Base-by-base conservation (phyloP, 768 basidiomycete genomes). In the Lepiota venenata region DNA sequence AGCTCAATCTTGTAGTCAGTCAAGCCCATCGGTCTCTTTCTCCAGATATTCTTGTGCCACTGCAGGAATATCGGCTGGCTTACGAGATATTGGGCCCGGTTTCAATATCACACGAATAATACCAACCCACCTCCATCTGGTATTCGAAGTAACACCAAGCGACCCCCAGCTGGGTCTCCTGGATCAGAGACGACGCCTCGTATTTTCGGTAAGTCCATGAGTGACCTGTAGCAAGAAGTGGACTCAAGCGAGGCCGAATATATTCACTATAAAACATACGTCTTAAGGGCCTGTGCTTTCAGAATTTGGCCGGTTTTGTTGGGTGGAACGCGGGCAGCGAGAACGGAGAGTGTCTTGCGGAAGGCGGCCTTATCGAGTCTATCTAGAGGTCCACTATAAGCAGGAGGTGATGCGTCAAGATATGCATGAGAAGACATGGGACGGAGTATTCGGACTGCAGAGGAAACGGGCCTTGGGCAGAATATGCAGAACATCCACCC, bases 201-300 rank as follows among this genome's bases (percentile, higher is more conserved):
- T 16, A 86, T 65, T 71, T 78, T 85, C n/a, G 87, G 87, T 11
- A 91, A 63, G 70, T 88, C 80, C 63, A 92, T 71, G 47, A 92
- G 61, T 25, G 68, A 71, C 43, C 90, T 89, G 56, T n/a, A 36
- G 41, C 25, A 32, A 55, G 35, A 50, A 37, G 45, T 27, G 56
- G 47, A 45, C 14, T 37, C 3, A 15, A n/a, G 10, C 43, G 40
- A 11, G 45, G 35, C 15, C 16, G 40, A 42, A 40, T 39, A 16
- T 2, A 39, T 9, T 14, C 20, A n/a, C 25, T 41, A 16, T 20
- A 22, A 1, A 20, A 73, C 75, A 29, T 58, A 91, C 91, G 74
- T 76, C 70, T 73, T 81, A 70, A 91, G 67, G n/a, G 69, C 69
- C 38, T 74, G 71, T 12, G 84, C 76, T 59, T 78, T 87, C 56